A percentile compares a stretch with the other conserved stretches of the same genome.
phyloP scores from a whole-genome alignment of 148 eudicot species.

The Talinum fruticosum region DNA sequence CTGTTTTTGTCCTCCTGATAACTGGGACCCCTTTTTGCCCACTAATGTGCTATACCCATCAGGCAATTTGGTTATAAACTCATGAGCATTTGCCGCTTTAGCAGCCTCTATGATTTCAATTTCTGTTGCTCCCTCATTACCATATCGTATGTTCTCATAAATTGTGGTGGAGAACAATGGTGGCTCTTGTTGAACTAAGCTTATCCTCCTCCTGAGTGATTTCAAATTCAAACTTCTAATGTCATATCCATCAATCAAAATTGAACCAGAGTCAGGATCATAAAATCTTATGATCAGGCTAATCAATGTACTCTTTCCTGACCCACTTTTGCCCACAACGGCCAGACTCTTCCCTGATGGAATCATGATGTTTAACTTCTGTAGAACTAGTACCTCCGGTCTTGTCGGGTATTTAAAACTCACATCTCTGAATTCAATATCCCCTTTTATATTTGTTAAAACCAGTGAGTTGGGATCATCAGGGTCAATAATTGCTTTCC shows the following conservation, averaged over 20 bases:
- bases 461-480: slow-evolving; percentile 34
- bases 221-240: slow-evolving; percentile 47
- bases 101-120: slow-evolving; percentile 69
- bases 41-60: slow-evolving; percentile 62
- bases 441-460: slow-evolving; percentile 42
- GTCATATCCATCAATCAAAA: slow-evolving; percentile 51
- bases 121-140: slow-evolving; percentile 56
- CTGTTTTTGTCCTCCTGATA: slow-evolving; percentile 86
- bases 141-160: slow-evolving; percentile 64
- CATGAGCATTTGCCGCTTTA: slow-evolving; percentile 70
- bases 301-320: slow-evolving; percentile 71
- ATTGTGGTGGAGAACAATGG: slow-evolving; percentile 67
- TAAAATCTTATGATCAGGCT: slow-evolving; percentile 57
- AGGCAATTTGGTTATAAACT: slow-evolving; percentile 55
- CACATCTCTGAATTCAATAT: slow-evolving; percentile 52
- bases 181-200: slow-evolving; percentile 83
- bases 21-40: slow-evolving; percentile 59
- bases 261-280: slow-evolving; percentile 49
- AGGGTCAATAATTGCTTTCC: slow-evolving; percentile 44
- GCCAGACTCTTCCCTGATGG: slow-evolving; percentile 61
- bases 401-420: slow-evolving; percentile 60
- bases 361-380: slow-evolving; percentile 40
- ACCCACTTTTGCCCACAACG: slow-evolving; percentile 75
- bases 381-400: slow-evolving; percentile 45
- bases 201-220: slow-evolving; percentile 45